A percentile compares a stretch with the other conserved stretches of the same genome.
Conservation (phyloP, 2,329 filamentous ascomycete genomes). For the Botrytis pseudocinerea region DNA sequence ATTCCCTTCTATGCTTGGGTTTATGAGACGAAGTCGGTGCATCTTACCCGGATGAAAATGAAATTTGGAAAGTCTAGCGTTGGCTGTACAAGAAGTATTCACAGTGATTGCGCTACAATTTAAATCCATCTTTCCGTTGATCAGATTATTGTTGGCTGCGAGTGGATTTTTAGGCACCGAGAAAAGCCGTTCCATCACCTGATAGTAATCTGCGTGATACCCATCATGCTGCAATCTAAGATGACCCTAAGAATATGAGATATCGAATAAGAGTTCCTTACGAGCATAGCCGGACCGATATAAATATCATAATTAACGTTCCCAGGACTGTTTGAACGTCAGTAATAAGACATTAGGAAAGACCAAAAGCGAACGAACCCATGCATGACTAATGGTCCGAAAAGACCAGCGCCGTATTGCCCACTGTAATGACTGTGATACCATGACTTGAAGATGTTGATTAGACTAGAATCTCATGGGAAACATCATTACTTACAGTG, state of each 20-base stretch:
- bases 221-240: background rate
- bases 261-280: background rate
- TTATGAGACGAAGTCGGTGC: slow-evolving; percentile 68
- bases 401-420: slow-evolving; percentile 54
- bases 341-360: background rate
- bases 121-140: slow-evolving; percentile 41
- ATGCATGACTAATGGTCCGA: slow-evolving; percentile 61
- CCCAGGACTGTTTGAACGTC: background rate
- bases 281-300: background rate
- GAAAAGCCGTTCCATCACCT: slow-evolving; percentile 49
- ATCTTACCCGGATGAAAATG: slow-evolving; percentile 53
- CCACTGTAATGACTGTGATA: slow-evolving; percentile 60
- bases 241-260: background rate
- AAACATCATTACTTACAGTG: slow-evolving; percentile 31
- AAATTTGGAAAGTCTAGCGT: slow-evolving; percentile 31
- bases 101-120: slow-evolving; percentile 33
- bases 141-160: slow-evolving; percentile 41
- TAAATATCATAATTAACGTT: background rate
- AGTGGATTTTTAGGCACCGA: slow-evolving; percentile 47
- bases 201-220: background rate
- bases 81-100: slow-evolving; percentile 36
- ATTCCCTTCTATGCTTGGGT: slow-evolving; percentile 69
- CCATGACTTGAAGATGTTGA: slow-evolving; percentile 44
- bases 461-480: background rate
- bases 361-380: slow-evolving; percentile 54